Evolutionary conservation across 2,329 filamentous ascomycete species (phyloP), one percentile per base, ranked within the genome.

Genomic region (Ceratocystis papillata): DNA sequence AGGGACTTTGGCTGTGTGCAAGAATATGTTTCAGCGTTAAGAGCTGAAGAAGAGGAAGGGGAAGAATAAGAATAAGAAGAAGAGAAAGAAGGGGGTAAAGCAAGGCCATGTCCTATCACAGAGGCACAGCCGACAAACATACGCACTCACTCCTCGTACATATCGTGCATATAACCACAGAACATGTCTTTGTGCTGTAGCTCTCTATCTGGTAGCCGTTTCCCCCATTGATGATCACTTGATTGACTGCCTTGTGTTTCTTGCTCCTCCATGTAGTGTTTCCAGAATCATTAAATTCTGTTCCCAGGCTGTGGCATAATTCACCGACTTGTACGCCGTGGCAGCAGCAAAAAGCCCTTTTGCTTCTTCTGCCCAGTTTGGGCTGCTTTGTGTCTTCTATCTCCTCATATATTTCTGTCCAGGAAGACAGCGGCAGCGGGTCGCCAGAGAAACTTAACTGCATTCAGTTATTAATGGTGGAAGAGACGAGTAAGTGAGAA

Each of bases 241-340:
- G 55, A 5, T 20, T 59, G 30, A n/a, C 48, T 25, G 48, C 48
- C 17, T 59, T 59, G 55, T n/a, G 30, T 59, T 25, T 59, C 55
- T 25, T 59, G 55, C 5, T 30, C 28, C 28, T 37, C 28, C 55
- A 28, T 59, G 55, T 59, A 37, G 55, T 59, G 30, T 25, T 62
- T 44, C 59, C 37, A 62, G 59, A 62, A 45, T 45, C 59, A 45
- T 25, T n/a, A 28, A 28, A 59, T 30, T n/a, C 6, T 33, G 55
- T 59, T 30, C 10, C 28, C 55, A 33, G n/a, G 55, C 28, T n/a
- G 25, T 59, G 55, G 55, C 28, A 37, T 59, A n/a, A 2, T 37
- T 8, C n/a, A n/a, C 28, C 5, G 17, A 48, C 17, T 22, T 53
- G 48, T 53, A 59, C 55, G 15, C 55, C 28, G n/a, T 59, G n/a